Percentiles rank a stretch among this genome's conserved stretches.
phyloP scores from a whole-genome alignment of 345 rosid species.

The Euphorbia lathyris region DNA sequence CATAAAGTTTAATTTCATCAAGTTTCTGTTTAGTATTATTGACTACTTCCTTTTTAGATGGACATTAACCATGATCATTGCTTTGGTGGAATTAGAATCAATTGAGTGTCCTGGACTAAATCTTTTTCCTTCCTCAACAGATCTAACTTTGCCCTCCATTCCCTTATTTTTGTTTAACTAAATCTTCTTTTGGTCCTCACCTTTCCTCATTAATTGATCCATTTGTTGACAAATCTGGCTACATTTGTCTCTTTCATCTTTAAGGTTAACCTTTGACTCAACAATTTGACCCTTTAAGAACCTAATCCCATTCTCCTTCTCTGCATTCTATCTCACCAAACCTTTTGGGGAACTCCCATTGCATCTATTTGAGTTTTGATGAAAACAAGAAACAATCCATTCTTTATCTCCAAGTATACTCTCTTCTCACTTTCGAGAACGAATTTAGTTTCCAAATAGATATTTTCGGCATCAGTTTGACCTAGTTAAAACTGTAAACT shows the following conservation, averaged over 20 bases:
- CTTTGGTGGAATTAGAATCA: conserved; percentile 30
- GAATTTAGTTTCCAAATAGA: conserved; percentile 36
- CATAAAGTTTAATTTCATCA: conserved; percentile 34
- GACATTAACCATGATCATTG: conserved; percentile 45
- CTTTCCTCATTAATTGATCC: conserved; percentile 33
- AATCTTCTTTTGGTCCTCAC: conserved; percentile 25
- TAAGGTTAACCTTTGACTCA: conserved; percentile 29
- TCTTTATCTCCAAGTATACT: conserved; percentile 42
- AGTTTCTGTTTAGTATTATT: conserved; percentile 22
- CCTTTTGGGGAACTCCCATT: conserved; percentile 29
- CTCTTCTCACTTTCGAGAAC: conserved; percentile 34
- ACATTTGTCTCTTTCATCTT: conserved; percentile 32
- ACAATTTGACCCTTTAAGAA: conserved; percentile 30
- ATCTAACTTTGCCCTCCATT: conserved; percentile 26
- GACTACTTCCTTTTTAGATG: conserved; percentile 23
- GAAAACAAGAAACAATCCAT: conserved; percentile 32
- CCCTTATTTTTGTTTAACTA: conserved; percentile 30
- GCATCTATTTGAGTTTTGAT: conserved; percentile 40
- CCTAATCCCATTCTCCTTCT: conserved; percentile 36
- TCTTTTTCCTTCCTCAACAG: conserved; percentile 42
- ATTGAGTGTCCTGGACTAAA: conserved; percentile 31
- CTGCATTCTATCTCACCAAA: conserved; percentile 32
- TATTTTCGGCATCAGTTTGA: conserved; percentile 23
- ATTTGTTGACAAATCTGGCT: conserved; percentile 38
- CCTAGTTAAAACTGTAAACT: conserved; percentile 47